Conservation (phyloP, 2,329 filamentous ascomycete genomes). For the Neobulgaria alba region DNA sequence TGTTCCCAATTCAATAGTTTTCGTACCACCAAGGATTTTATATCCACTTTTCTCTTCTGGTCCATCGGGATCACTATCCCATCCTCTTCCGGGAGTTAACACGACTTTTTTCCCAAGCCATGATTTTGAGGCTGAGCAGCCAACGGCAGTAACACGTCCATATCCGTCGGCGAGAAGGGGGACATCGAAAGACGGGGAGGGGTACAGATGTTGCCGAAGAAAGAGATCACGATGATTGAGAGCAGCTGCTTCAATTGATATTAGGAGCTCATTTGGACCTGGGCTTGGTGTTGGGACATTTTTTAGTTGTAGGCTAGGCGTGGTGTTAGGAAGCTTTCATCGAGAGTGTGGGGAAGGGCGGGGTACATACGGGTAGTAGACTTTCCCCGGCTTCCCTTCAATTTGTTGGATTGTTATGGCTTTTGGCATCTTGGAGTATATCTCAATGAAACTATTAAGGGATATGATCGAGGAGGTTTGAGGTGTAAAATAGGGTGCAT, state of each 20-base stretch:
- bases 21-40: constrained; percentile 62
- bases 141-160: constrained; percentile 61
- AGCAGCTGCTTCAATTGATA: constrained; percentile 69
- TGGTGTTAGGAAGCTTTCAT: constrained; percentile 29
- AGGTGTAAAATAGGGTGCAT: too few species aligned
- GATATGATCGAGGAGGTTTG: too few species aligned
- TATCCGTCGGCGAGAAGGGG: constrained; percentile 78
- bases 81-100: constrained; percentile 69
- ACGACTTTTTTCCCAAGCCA: constrained; percentile 62
- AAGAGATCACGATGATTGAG: constrained; percentile 96
- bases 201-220: constrained; percentile 87
- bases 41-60: constrained; percentile 60
- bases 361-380: constrained; percentile 80
- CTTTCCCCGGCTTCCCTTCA: constrained; percentile 73
- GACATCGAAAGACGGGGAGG: constrained; percentile 67
- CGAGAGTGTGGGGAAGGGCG: constrained; percentile 15
- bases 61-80: constrained; percentile 61
- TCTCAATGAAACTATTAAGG: too few species aligned
- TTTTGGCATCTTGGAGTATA: too few species aligned
- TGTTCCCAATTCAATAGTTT: constrained; percentile 56
- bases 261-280: constrained; percentile 58
- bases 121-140: constrained; percentile 42
- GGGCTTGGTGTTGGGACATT: constrained; percentile 55
- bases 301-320: constrained; percentile 42
- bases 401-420: constrained; percentile 46